phyloP scores from a whole-genome alignment of 1,139 yeast species.

The Candida neerlandica region DNA sequence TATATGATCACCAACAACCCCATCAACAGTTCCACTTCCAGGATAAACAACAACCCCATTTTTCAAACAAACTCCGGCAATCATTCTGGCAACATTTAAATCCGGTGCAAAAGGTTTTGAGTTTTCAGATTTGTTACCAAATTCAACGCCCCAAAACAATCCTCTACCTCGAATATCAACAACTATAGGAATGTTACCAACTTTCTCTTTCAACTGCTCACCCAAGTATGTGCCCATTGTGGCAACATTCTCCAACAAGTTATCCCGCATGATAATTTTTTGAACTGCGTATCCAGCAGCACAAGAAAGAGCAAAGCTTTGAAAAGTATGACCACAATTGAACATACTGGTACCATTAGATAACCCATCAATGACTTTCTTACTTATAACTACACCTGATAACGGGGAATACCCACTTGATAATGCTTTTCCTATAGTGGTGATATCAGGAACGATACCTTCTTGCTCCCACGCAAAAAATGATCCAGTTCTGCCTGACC shows the following conservation, averaged over 20 bases:
- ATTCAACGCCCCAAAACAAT: conserved; percentile 61
- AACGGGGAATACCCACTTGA: conserved; percentile 23
- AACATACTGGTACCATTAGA: conserved; percentile 17
- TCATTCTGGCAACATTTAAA: conserved; percentile 32
- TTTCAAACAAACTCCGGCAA: conserved; percentile 37
- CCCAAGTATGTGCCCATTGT: conserved; percentile 18
- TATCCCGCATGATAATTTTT: conserved; percentile 18
- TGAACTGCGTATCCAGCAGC: conserved; percentile 21
- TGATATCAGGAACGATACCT: conserved; percentile 21
- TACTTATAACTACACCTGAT: conserved; percentile 19
- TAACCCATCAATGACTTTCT: conserved; percentile 18
- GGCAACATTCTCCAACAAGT: conserved; percentile 17
- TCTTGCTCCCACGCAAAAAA: conserved; percentile 23
- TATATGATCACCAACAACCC: conserved; percentile 47
- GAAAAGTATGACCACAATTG: conserved; percentile 22
- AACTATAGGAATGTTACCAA: conserved; percentile 35
- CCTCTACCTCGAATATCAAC: conserved; percentile 67
- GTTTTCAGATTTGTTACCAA: conserved; percentile 52
- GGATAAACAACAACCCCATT: conserved; percentile 51
- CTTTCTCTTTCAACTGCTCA: conserved; percentile 23
- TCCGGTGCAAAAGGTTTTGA: conserved; percentile 47
- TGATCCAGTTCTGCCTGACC: conserved; percentile 51
- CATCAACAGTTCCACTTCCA: conserved; percentile 38
- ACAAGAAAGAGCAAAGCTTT: conserved; percentile 21
- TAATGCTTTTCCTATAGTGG: conserved; percentile 21